These are phyloP conservation scores for Perkinsus marinus DNA, from an alignment of 169 alveolate species.

Conservation along the genomic window DNA sequence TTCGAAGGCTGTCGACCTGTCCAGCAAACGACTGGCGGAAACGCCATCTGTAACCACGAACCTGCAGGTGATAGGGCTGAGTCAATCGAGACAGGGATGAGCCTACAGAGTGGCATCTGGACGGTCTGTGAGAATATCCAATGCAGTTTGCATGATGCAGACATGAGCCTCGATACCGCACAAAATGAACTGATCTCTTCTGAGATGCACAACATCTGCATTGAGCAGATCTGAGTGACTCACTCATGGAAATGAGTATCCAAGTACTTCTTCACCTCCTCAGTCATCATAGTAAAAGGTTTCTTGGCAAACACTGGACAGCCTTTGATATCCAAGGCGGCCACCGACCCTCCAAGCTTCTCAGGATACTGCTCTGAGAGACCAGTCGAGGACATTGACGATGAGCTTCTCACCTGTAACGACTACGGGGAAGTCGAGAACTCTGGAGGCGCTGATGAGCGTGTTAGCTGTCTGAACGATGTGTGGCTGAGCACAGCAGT, in stretches of 20 bases:
- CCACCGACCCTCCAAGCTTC: not conserved
- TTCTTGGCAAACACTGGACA: not conserved
- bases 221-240: not conserved
- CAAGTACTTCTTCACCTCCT: not conserved
- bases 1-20: not conserved
- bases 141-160: not conserved
- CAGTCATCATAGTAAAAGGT: not conserved
- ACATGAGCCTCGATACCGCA: not conserved
- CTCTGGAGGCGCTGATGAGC: not conserved
- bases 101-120: not conserved
- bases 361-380: not conserved
- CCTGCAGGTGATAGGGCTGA: not conserved
- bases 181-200: not conserved
- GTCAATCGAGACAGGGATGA: not conserved
- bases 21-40: not conserved
- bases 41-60: not conserved
- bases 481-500: not conserved
- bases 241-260: not conserved
- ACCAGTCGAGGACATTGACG: not conserved
- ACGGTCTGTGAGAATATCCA: not conserved
- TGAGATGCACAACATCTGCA: not conserved
- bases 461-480: not conserved
- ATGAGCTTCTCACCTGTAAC: not conserved
- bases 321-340: not conserved
- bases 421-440: not conserved